phyloP scores from a whole-genome alignment of 1,139 yeast species.

The Blastobotrys illinoisensis region DNA sequence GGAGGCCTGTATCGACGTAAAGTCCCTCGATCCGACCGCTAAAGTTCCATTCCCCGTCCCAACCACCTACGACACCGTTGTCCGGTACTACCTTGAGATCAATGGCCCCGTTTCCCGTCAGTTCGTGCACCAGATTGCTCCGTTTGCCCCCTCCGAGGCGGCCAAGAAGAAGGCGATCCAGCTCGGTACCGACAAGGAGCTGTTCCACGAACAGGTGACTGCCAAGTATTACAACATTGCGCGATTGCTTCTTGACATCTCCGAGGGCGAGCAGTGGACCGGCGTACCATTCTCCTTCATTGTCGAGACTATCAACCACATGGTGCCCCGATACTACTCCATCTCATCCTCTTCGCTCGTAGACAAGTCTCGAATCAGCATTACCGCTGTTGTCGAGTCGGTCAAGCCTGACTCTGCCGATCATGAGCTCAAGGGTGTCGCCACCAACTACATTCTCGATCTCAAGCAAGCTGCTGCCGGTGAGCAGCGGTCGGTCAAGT shows the following conservation, averaged over 20 bases:
- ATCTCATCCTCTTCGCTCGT: constrained; percentile 84
- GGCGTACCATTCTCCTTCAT: constrained; percentile 79
- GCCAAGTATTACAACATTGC: constrained; percentile 63
- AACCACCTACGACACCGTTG: constrained; percentile 79
- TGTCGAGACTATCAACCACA: constrained; percentile 71
- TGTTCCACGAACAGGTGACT: constrained; percentile 62
- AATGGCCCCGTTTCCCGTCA: constrained; percentile 94
- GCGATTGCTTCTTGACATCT: constrained; percentile 60
- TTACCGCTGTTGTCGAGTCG: constrained; percentile 91
- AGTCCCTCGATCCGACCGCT: constrained; percentile 68
- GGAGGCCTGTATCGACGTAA: constrained; percentile 56
- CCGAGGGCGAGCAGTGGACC: constrained; percentile 62
- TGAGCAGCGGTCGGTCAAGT: constrained; percentile 39
- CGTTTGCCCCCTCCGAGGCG: constrained; percentile 70
- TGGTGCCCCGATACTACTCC: constrained; percentile 94
- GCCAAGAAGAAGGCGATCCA: constrained; percentile 48
- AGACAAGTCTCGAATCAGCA: constrained; percentile 61
- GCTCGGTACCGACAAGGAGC: constrained; percentile 62
- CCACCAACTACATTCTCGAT: constrained; percentile 80
- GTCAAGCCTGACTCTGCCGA: constrained; percentile 40
- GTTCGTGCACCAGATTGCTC: constrained; percentile 66
- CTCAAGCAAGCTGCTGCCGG: constrained; percentile 61
- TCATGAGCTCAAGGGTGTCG: constrained; percentile 70
- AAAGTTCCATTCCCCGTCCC: constrained; percentile 85
- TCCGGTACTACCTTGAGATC: constrained; percentile 85